phyloP scores from a whole-genome alignment of 106 monocot genomes.

The Phalaenopsis equestris region DNA sequence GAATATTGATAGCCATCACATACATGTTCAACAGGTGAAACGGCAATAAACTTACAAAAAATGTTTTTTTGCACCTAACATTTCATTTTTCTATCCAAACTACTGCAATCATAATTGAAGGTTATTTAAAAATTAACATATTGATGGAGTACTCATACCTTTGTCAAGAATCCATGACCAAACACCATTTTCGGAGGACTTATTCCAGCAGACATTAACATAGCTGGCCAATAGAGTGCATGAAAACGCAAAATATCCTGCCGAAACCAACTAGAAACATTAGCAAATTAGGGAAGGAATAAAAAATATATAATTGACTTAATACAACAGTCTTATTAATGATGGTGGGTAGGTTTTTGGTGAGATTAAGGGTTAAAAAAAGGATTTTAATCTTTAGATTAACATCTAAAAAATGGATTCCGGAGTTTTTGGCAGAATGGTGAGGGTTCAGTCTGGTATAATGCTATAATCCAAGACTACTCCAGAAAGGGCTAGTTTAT shows the following conservation, averaged over 20 bases:
- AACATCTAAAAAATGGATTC: too few relatives aligned
- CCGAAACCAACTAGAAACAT: slow-evolving; percentile 2
- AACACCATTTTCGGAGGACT: slow-evolving; percentile 80
- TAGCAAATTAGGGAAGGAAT: neutral
- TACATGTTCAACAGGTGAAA: neutral
- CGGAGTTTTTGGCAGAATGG: too few relatives aligned
- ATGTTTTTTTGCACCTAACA: neutral
- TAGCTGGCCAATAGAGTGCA: slow-evolving; percentile 99
- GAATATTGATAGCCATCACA: neutral
- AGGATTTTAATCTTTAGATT: too few relatives aligned
- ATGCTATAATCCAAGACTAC: too few relatives aligned
- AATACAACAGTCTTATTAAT: too few relatives aligned
- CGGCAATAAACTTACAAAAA: neutral
- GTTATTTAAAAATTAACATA: too few relatives aligned
- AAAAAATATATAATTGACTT: too few relatives aligned
- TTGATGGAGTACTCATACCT: slow-evolving; percentile 38
- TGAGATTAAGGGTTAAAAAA: too few relatives aligned
- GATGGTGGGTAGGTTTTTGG: too few relatives aligned
- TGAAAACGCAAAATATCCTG: slow-evolving; percentile 98
- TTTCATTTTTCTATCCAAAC: neutral
- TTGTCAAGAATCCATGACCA: slow-evolving; percentile 98
- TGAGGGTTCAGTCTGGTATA: too few relatives aligned
- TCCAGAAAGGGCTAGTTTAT: too few relatives aligned
- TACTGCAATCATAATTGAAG: neutral
- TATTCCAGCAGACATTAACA: slow-evolving; percentile 94